Conservation (phyloP, 2,329 filamentous ascomycete genomes). For the Penicillium sp. region DNA sequence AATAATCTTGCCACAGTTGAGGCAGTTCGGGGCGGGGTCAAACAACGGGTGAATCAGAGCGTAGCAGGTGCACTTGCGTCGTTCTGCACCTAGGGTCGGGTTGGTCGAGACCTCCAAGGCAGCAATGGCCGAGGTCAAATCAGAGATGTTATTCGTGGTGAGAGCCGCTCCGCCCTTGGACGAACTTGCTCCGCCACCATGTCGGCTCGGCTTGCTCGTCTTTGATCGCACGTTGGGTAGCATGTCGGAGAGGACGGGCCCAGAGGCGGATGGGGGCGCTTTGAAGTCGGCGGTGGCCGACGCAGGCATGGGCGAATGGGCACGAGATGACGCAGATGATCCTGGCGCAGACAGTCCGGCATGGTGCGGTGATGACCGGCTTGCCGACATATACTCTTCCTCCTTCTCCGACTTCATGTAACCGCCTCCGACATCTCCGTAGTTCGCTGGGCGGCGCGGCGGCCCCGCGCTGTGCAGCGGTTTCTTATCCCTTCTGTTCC, state of each 20-base stretch:
- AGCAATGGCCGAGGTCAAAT: constrained; percentile 75
- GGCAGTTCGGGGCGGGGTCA: constrained; percentile 86
- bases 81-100: constrained; percentile 62
- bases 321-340: constrained; percentile 46
- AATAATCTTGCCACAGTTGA: constrained; percentile 89
- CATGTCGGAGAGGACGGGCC: constrained; percentile 76
- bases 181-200: constrained; percentile 71
- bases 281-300: too few species aligned
- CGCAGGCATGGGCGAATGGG: constrained; percentile 39
- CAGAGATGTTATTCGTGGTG: constrained; percentile 51
- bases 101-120: constrained; percentile 90
- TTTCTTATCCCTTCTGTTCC: constrained; percentile 58
- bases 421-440: constrained; percentile 62
- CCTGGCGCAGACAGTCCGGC: constrained; percentile 36
- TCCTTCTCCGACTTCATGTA: constrained; percentile 72
- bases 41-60: constrained; percentile 83
- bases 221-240: constrained; percentile 59
- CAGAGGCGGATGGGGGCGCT: constrained; percentile 65
- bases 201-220: constrained; percentile 64
- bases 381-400: constrained; percentile 67
- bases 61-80: constrained; percentile 80
- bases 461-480: constrained; percentile 60
- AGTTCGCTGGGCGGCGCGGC: constrained; percentile 61
- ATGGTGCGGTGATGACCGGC: constrained; percentile 37
- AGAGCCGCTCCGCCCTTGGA: constrained; percentile 48